These are phyloP conservation scores for Aquanectria penicillioides DNA, from an alignment of 2,329 filamentous ascomycete genomes.

Conservation along the genomic window DNA sequence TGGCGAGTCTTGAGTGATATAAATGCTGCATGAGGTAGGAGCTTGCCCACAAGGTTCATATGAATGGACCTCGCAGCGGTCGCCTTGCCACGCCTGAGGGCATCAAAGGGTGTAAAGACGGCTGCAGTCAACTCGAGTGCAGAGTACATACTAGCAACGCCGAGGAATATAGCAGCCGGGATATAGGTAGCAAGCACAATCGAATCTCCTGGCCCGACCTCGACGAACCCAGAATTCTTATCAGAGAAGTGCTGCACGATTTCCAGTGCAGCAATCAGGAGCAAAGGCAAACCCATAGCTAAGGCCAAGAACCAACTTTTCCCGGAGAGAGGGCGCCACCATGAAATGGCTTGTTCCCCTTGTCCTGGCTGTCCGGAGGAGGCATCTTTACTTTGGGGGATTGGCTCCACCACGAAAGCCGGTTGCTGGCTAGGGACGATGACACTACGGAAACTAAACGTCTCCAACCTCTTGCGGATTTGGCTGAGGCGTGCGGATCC, in stretches of 20 bases:
- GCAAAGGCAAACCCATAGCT: constrained; percentile 34
- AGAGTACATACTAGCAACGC: constrained; percentile 35
- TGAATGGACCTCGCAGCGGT: constrained; percentile 27
- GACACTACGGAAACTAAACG: constrained; percentile 21
- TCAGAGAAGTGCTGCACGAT: constrained; percentile 39
- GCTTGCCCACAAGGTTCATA: constrained; percentile 33
- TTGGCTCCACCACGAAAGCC: constrained; percentile 22
- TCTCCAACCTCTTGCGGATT: constrained; percentile 21
- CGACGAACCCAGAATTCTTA: constrained; percentile 37
- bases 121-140: constrained; percentile 33
- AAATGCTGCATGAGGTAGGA: constrained; percentile 34
- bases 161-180: constrained; percentile 31
- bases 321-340: constrained; percentile 37
- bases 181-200: constrained; percentile 44
- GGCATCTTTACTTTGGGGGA: constrained; percentile 16
- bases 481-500: constrained; percentile 20
- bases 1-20: constrained; percentile 31
- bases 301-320: constrained; percentile 37
- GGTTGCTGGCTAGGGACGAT: constrained; percentile 13
- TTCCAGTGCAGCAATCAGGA: constrained; percentile 33
- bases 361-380: constrained; percentile 2
- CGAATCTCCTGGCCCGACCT: constrained; percentile 21
- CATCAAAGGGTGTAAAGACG: constrained; percentile 36
- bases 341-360: constrained; percentile 16
- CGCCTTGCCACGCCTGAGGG: constrained; percentile 32